These are phyloP conservation scores for Plasmodium coatneyi DNA, from an alignment of 169 alveolate species.

Conservation along the genomic window DNA sequence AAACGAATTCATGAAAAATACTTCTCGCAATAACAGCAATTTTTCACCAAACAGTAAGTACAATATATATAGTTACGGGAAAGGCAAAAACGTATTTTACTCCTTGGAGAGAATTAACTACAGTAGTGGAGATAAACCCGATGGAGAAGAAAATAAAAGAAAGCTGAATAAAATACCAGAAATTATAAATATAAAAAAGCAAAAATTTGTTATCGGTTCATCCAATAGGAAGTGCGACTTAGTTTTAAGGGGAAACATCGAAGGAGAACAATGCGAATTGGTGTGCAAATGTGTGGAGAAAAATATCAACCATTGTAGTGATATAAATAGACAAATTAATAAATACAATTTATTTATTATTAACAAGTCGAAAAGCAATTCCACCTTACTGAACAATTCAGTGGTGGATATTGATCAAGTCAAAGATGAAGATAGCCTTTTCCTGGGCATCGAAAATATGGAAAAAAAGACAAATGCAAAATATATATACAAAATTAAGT, in stretches of 20 bases:
- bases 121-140: constrained; percentile 18
- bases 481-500: constrained; percentile 63
- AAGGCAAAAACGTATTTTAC: constrained; percentile 26
- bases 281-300: constrained; percentile 60
- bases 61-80: constrained; percentile 50
- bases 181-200: constrained; percentile 48
- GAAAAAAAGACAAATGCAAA: constrained; percentile 34
- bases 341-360: constrained; percentile 69
- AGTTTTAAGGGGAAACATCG: constrained; percentile 51
- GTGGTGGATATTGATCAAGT: constrained; percentile 58
- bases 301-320: constrained; percentile 44
- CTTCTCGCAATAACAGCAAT: constrained; percentile 6
- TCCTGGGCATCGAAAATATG: constrained; percentile 38
- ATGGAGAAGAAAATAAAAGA: constrained; percentile 16
- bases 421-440: constrained; percentile 58
- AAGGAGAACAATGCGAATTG: constrained; percentile 68
- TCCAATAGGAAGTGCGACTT: constrained; percentile 62
- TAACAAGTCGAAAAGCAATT: constrained; percentile 33
- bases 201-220: constrained; percentile 62
- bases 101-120: constrained; percentile 39
- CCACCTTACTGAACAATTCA: constrained; percentile 22
- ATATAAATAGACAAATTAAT: constrained; percentile 55
- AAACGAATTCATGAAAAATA: constrained; percentile 54
- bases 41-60: constrained; percentile 26
- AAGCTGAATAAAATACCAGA: constrained; percentile 41